Base-by-base conservation (phyloP, 2,329 filamentous ascomycete genomes). In the Celoporthe dispersa region DNA sequence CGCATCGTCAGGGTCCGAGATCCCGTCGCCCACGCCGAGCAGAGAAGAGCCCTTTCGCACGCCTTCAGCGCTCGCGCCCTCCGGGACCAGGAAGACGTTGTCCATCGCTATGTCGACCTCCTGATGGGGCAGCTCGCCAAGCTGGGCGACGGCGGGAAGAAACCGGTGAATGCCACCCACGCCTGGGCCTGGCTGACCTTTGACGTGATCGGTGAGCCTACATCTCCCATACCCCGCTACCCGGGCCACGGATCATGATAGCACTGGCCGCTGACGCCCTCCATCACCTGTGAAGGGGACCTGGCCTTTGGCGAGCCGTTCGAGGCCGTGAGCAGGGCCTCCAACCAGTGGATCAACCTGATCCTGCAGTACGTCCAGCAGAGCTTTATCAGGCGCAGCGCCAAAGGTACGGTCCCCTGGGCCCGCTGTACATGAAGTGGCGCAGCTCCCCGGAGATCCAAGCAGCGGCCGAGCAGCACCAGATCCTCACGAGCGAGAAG, bases 281-380 rank as follows among this genome's bases (percentile, higher is more conserved):
- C 22, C 22, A 19, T 35, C 55, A 48, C 31, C 55, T 33, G 1
- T 8, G 14, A 35, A 77, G 76, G 76, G 2, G 82, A 84, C 68
- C 77, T 85, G 60, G 78, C 81, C 0, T 84, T 84, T 70, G 83
- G 81, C 5, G 80, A 83, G 69, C 78, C 80, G 1, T 83, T 82
- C 71, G 76, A 76, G 16, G 78, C 76, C 69, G 73, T 81, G 3
- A 71, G 74, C 11, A 66, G 66, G 12, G 71, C 70, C 11, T 69
- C 75, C n/a, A 72, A 72, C 6, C 74, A 75, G 57, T 76, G 75
- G 75, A 74, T 79, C 51, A 67, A 73, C n/a, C 60, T 77, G 2
- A 71, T 77, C 35, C 62, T 73, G 37, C 74, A 76, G 61, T 71
- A 74, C 33, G 72, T 74, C 7, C 31, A 75, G 19, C 73, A 75